Conservation (phyloP, 345 rosid genomes). For the Anastatica hierochuntica region DNA sequence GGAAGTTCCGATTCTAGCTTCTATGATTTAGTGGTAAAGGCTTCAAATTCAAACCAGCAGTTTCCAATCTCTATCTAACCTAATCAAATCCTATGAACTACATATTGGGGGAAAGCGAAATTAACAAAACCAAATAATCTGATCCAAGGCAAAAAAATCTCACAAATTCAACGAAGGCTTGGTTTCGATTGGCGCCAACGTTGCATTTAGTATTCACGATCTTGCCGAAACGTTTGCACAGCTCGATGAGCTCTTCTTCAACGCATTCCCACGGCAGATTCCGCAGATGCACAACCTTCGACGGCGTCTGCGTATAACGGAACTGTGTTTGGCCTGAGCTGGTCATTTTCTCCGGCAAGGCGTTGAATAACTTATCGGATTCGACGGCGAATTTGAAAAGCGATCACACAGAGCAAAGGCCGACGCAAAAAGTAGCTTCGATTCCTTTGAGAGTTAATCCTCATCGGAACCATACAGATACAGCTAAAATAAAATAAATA, state of each 20-base stretch:
- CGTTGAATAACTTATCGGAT: too few relatives aligned
- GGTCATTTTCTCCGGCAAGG: conserved; percentile 49
- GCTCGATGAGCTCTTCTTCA: conserved; percentile 90
- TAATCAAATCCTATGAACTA: too few relatives aligned
- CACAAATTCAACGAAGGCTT: conserved; percentile 93
- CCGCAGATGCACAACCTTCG: conserved; percentile 87
- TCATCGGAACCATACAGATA: conserved; percentile 15
- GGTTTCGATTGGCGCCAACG: conserved; percentile 92
- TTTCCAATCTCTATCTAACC: background rate
- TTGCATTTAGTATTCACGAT: conserved; percentile 89
- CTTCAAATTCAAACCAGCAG: background rate
- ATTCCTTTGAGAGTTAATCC: background rate
- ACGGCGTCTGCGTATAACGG: conserved; percentile 90
- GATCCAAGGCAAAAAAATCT: conserved; percentile 10
- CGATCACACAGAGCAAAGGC: conserved; percentile 1
- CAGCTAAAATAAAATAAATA: background rate
- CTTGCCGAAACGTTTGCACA: conserved; percentile 85
- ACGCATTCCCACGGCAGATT: conserved; percentile 93
- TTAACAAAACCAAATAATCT: background rate
- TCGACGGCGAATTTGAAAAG: too few relatives aligned
- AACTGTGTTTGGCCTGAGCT: conserved; percentile 77
- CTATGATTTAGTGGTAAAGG: background rate
- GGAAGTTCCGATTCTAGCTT: background rate
- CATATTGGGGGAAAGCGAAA: background rate
- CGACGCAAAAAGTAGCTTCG: background rate